A percentile compares a stretch with the other conserved stretches of the same genome.
phyloP scores from a whole-genome alignment of 768 basidiomycete genomes.

The Calocybe indica region DNA sequence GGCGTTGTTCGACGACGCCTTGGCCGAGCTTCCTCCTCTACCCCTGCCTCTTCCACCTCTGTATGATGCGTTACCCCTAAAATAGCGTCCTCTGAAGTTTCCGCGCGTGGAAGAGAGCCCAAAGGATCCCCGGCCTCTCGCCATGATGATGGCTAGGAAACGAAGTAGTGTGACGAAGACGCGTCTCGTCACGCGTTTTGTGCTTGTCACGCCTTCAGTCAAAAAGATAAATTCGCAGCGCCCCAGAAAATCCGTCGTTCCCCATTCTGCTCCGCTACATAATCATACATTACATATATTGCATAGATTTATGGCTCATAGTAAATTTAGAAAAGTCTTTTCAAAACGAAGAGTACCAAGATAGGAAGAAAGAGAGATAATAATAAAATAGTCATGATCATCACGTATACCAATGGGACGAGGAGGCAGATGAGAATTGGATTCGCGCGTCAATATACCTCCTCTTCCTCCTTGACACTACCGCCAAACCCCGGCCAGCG shows the following conservation, averaged over 20 bases:
- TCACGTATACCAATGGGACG: neutral
- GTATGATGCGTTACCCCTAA: conserved; percentile 31
- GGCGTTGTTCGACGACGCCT: conserved; percentile 33
- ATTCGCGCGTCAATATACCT: conserved; percentile 21
- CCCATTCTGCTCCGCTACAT: no score
- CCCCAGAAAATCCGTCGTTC: no score
- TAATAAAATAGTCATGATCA: conserved; percentile 1
- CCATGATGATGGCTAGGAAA: conserved; percentile 25
- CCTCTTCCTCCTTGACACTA: conserved; percentile 45
- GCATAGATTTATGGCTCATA: neutral
- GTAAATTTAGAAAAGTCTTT: neutral
- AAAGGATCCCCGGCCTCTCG: conserved; percentile 50
- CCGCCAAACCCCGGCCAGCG: conserved; percentile 28
- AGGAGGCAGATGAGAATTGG: neutral
- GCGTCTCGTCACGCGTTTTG: conserved; percentile 15
- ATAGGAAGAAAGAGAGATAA: neutral
- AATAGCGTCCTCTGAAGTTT: conserved; percentile 25
- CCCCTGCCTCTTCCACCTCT: conserved; percentile 52
- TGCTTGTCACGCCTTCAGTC: neutral
- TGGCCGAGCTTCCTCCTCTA: conserved; percentile 29
- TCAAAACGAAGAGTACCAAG: neutral
- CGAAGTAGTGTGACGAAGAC: neutral
- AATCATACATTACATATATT: no score
- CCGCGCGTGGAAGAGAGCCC: conserved; percentile 49
- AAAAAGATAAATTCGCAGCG: no score